Conservation (phyloP, 768 basidiomycete species). For the Suillus subluteus region DNA sequence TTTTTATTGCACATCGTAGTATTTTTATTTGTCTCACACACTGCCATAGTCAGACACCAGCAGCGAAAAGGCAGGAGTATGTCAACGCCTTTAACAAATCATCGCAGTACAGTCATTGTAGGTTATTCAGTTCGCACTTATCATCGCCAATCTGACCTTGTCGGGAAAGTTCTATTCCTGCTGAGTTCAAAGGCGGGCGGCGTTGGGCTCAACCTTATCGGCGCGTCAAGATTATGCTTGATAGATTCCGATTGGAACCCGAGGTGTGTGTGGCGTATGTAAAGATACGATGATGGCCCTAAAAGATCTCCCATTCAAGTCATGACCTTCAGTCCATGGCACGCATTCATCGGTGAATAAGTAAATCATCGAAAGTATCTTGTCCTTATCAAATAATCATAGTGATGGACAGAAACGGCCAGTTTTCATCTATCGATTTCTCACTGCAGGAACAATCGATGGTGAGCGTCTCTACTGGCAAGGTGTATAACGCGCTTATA, state of each 20-base stretch:
- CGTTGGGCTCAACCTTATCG: slow-evolving; percentile 90
- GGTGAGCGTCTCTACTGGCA: slow-evolving; percentile 45
- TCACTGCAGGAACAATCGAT: slow-evolving; percentile 90
- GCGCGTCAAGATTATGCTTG: slow-evolving; percentile 85
- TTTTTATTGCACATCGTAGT: not conserved
- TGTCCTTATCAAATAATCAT: slow-evolving; percentile 16
- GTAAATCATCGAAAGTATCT: slow-evolving; percentile 9
- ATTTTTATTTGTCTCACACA: not conserved
- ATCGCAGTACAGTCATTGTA: slow-evolving; percentile 72
- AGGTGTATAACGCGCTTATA: slow-evolving; percentile 8
- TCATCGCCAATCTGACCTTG: slow-evolving; percentile 3
- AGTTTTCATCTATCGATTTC: slow-evolving; percentile 87
- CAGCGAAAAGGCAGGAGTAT: slow-evolving; percentile 78
- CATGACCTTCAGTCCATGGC: slow-evolving; percentile 98
- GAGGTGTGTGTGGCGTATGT: slow-evolving; percentile 47
- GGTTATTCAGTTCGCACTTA: slow-evolving; percentile 9
- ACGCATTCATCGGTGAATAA: slow-evolving; percentile 81
- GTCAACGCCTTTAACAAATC: slow-evolving; percentile 90
- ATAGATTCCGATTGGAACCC: slow-evolving; percentile 97
- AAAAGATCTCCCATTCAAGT: slow-evolving; percentile 39
- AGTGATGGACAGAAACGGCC: slow-evolving; percentile 94
- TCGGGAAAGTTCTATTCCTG: slow-evolving; percentile 76
- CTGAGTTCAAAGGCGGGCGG: slow-evolving; percentile 96
- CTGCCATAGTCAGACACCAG: slow-evolving; percentile 65
- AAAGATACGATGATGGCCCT: not conserved